Evolutionary conservation across 306 rosid species (phyloP).

Genomic region (Cucurbita argyrosperma): DNA sequence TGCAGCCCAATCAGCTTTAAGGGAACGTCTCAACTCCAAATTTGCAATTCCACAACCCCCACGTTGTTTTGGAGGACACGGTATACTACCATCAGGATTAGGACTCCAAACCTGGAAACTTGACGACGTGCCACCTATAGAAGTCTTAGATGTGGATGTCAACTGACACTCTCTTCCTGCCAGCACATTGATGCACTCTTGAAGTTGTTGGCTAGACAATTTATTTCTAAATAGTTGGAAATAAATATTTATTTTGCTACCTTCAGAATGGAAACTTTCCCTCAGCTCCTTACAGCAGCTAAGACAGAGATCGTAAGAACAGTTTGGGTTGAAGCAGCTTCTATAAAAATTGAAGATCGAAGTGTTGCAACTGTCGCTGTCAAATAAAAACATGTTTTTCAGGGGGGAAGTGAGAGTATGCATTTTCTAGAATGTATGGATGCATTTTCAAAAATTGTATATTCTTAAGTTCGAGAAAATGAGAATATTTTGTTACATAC

Average conservation of each 20-base stretch:
- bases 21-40: slow-evolving; percentile 20
- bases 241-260: slow-evolving; percentile 8
- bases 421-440: not conserved
- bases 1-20: slow-evolving; percentile 17
- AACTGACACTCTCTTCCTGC: slow-evolving; percentile 10
- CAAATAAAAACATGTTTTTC: not conserved
- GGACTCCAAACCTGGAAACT: slow-evolving; percentile 23
- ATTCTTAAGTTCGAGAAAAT: not conserved
- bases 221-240: slow-evolving; percentile 11
- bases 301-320: slow-evolving; percentile 50
- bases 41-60: slow-evolving; percentile 34
- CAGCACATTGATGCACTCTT: not conserved
- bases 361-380: slow-evolving; percentile 45
- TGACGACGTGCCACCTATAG: not conserved
- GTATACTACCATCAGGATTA: slow-evolving; percentile 25
- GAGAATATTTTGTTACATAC: not conserved
- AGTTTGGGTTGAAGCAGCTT: slow-evolving; percentile 32
- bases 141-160: slow-evolving; percentile 2
- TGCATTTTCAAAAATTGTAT: not conserved
- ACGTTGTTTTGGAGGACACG: slow-evolving; percentile 29
- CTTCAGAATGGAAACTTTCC: slow-evolving; percentile 16
- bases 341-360: slow-evolving; percentile 37
- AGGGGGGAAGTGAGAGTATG: not conserved
- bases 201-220: slow-evolving; percentile 2
- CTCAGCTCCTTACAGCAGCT: slow-evolving; percentile 42